Evolutionary conservation across 1,284 basidiomycete species (phyloP).

Genomic region (Cystobasidiaceae sp.): DNA sequence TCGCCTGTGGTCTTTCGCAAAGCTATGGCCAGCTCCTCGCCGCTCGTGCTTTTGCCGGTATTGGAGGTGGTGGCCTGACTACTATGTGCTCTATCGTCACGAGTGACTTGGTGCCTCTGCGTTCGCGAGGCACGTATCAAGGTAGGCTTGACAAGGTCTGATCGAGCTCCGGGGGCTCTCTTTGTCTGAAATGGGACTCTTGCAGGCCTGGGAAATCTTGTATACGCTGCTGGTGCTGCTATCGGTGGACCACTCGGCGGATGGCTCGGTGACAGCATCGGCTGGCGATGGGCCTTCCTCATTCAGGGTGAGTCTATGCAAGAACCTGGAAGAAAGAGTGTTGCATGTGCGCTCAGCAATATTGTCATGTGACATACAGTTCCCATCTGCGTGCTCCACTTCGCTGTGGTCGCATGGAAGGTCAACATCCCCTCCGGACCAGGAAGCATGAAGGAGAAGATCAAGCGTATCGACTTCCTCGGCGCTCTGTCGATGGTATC

Average conservation of each 20-base stretch:
- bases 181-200: background rate
- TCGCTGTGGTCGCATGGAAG: slow-evolving; percentile 47
- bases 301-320: slow-evolving; percentile 32
- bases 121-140: slow-evolving; percentile 37
- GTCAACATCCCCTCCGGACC: slow-evolving; percentile 48
- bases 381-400: slow-evolving; percentile 47
- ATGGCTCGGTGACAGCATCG: slow-evolving; percentile 36
- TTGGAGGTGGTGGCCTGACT: slow-evolving; percentile 38
- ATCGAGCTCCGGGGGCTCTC: background rate
- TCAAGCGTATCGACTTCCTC: slow-evolving; percentile 48
- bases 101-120: slow-evolving; percentile 35
- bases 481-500: slow-evolving; percentile 47
- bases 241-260: slow-evolving; percentile 43
- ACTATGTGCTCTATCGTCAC: slow-evolving; percentile 37
- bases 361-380: slow-evolving; percentile 46
- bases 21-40: slow-evolving; percentile 37
- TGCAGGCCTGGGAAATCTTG: slow-evolving; percentile 43
- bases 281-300: slow-evolving; percentile 36
- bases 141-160: slow-evolving; percentile 5
- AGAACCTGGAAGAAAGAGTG: slow-evolving; percentile 39
- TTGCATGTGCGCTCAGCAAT: slow-evolving; percentile 44
- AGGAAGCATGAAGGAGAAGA: slow-evolving; percentile 46
- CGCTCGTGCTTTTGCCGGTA: slow-evolving; percentile 38
- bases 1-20: slow-evolving; percentile 37
- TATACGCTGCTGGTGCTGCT: slow-evolving; percentile 47